Base-by-base conservation (phyloP, 2,329 filamentous ascomycete species). In the Trichoderma polysporum region DNA sequence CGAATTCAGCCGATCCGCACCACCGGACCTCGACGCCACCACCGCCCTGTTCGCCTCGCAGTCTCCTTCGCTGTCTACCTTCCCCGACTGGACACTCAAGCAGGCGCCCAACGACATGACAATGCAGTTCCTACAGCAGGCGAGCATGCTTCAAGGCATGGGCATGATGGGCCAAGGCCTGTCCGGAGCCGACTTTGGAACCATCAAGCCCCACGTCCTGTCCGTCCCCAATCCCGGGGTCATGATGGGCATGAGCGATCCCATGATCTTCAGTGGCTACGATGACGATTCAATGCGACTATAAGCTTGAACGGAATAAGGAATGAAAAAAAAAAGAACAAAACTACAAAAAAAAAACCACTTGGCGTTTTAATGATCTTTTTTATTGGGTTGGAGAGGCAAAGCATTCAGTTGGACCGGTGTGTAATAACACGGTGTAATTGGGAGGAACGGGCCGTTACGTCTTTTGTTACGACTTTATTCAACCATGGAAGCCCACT, bases 231-330 rank as follows among this genome's bases (percentile, higher is more conserved):
- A 85, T 61, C 79, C 83, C 1, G 84, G 86, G 52, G 82, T 84
- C 8, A 87, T 87, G 84, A 79, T 87, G 74, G 83, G 85, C 19
- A 81, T 86, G 72, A 82, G 81, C 19, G 85, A 88, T 68, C 85
- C 85, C 1, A 87, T 87, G 85, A 86, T 88, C 66, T 87, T 83
- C 71, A 79, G 81, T 3, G 82, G 83, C 52, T 86, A 82, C 72
- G 83, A 85, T 66, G 78, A 77, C 66, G 82, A 84, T 57, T 69
- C 74, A 22, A 76, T 83, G 73, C 74, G 80, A 68, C 73, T 83
- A 53, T 83, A 70, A 77, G n/a, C 19, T 37, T 19, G 6, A 27
- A 33, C 25, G n/a, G 15, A 8, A 61, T 15, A 4, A 27, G 29
- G 27, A 49, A 35, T 6, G 15, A 37, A 22, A 10, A 52, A 4